Conservation (phyloP, 805 yeast genomes). For the Pichia occidentalis region DNA sequence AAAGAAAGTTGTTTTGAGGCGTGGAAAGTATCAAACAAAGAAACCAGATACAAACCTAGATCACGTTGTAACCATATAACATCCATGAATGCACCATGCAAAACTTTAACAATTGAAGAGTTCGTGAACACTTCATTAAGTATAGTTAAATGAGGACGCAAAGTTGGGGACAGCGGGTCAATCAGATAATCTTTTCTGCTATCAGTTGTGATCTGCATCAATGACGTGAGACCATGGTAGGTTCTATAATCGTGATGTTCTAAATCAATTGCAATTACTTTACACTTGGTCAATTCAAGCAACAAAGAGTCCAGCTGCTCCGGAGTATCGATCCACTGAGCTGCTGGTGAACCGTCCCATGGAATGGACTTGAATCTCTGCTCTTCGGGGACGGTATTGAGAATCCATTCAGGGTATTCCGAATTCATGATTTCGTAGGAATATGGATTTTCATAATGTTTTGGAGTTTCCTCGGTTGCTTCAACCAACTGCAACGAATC, state of each 20-base stretch:
- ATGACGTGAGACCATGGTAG: slow-evolving; percentile 81
- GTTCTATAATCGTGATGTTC: slow-evolving; percentile 94
- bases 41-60: slow-evolving; percentile 82
- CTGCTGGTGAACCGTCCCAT: slow-evolving; percentile 49
- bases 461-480: slow-evolving; percentile 38
- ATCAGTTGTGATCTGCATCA: slow-evolving; percentile 88
- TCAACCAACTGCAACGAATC: slow-evolving; percentile 38
- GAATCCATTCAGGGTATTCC: slow-evolving; percentile 57
- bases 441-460: slow-evolving; percentile 78
- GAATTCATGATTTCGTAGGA: slow-evolving; percentile 61
- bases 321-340: slow-evolving; percentile 60
- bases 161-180: slow-evolving; percentile 60
- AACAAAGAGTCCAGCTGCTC: slow-evolving; percentile 51
- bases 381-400: slow-evolving; percentile 31
- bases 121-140: slow-evolving; percentile 75
- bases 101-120: slow-evolving; percentile 75
- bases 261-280: slow-evolving; percentile 83
- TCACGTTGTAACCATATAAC: slow-evolving; percentile 96
- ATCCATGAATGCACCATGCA: slow-evolving; percentile 97
- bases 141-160: slow-evolving; percentile 61
- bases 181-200: slow-evolving; percentile 62
- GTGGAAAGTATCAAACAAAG: slow-evolving; percentile 86
- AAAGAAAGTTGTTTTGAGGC: slow-evolving; percentile 78
- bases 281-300: slow-evolving; percentile 38
- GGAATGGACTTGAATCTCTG: slow-evolving; percentile 45